A percentile compares a stretch with the other conserved stretches of the same genome.
phyloP scores from a whole-genome alignment of 306 rosid species.

The Carpinus fangiana region DNA sequence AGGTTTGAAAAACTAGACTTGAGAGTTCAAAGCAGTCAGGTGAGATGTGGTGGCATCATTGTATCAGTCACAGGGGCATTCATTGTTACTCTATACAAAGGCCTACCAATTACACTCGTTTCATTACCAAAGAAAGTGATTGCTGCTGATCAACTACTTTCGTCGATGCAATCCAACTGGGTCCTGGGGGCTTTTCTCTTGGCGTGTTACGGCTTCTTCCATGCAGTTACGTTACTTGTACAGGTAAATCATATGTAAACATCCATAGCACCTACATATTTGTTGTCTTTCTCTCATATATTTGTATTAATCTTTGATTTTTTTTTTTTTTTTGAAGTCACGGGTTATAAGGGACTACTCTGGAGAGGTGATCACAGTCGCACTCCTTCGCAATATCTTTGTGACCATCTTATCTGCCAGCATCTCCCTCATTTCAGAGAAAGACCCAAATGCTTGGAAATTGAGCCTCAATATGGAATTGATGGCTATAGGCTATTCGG shows the following conservation, averaged over 20 bases:
- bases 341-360: slow-evolving; percentile 31
- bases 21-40: slow-evolving; percentile 1
- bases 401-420: slow-evolving; percentile 13
- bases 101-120: background rate
- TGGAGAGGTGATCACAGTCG: slow-evolving; percentile 13
- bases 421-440: slow-evolving; percentile 15
- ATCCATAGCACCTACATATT: background rate
- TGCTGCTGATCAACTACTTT: background rate
- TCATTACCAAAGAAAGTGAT: background rate
- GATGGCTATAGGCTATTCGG: slow-evolving; percentile 19
- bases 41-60: slow-evolving; percentile 14
- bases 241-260: slow-evolving; percentile 1
- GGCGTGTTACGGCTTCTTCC: background rate
- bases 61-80: slow-evolving; percentile 24
- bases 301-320: background rate
- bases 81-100: slow-evolving; percentile 10
- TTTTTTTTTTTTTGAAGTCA: slow-evolving; percentile 11
- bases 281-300: too few relatives aligned
- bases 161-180: slow-evolving; percentile 12
- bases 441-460: slow-evolving; percentile 8
- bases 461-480: slow-evolving; percentile 13
- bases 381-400: slow-evolving; percentile 2
- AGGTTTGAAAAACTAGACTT: slow-evolving; percentile 23
- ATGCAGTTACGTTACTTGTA: background rate
- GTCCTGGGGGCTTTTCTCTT: slow-evolving; percentile 6